These are phyloP conservation scores for Spergularia marina DNA, from an alignment of 148 eudicot genomes.

Conservation along the genomic window DNA sequence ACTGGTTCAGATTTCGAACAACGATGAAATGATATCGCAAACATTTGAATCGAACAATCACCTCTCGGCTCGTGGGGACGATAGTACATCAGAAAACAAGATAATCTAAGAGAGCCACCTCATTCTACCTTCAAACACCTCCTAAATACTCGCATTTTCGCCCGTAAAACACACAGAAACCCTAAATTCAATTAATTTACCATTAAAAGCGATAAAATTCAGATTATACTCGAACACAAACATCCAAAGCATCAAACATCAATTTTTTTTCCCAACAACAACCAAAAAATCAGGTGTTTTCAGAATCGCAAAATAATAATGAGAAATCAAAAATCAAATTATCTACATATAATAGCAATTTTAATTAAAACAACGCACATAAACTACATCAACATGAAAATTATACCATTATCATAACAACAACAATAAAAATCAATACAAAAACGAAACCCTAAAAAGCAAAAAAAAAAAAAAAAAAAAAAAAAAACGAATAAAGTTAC, in stretches of 20 bases:
- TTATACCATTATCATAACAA: not conserved
- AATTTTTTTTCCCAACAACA: not conserved
- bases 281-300: not conserved
- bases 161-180: not conserved
- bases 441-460: slow-evolving; percentile 18
- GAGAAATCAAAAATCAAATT: not conserved
- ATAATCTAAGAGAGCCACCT: not conserved
- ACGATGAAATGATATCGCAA: no score
- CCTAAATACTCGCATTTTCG: not conserved
- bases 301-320: not conserved
- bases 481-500: not conserved
- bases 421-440: no score
- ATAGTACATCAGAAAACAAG: not conserved
- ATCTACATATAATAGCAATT: not conserved
- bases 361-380: not conserved
- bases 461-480: not conserved
- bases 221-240: not conserved
- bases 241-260: not conserved
- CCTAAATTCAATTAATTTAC: not conserved
- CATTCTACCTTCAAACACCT: not conserved
- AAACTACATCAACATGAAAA: not conserved
- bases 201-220: not conserved
- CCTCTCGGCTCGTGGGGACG: no score
- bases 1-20: no score
- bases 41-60: no score